Base-by-base conservation (phyloP, 352 stramenopile genomes). In the Globisporangium viniferum region DNA sequence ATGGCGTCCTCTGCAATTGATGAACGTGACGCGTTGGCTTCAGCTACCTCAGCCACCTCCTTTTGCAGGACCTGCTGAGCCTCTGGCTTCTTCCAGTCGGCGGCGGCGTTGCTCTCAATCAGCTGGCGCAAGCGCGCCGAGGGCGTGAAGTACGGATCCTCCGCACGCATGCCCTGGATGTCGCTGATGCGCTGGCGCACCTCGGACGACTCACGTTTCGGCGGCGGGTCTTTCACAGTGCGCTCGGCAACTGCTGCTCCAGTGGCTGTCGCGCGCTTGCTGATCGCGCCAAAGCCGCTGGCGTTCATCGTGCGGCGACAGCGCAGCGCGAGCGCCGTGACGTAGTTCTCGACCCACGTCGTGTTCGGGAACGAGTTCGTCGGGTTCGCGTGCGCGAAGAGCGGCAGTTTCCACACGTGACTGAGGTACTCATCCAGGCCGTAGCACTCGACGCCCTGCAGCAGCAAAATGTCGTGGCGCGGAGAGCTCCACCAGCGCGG, bases 401-500 rank as follows among this genome's bases (percentile, higher is more conserved):
- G 58, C 46, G 77, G 80, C 3, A 94, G 69, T 49, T 82, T 77
- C 89, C 89, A 96, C 33, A 95, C 81, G 9, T 86, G 67, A 5
- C 56, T 58, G 12, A 95, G 51, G 54, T 90, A 77, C 44, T 93
- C 77, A 60, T 94, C 89, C 41, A 96, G 69, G 10, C 89, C 89
- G 67, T 89, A 93, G 66, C 81, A 92, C 63, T 95, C 89, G 22
- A 95, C 82, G 53, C 83, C 88, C 70, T 94, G 89, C 36, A 95
- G 72, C 61, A 96, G 71, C 63, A 93, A 54, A 65, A 93, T 89
- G 51, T 96, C 89, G 64, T 92, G 86, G 10, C 78, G 76, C 9
- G 89, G 89, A 31, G 76, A 85, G 59, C 67, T 82, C 89, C 89
- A 96, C 89, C 89, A 96, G 44, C 36, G 20, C 54, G 89, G 89